These are phyloP conservation scores for Arabis alpina DNA, from an alignment of 345 rosid species.

Conservation along the genomic window DNA sequence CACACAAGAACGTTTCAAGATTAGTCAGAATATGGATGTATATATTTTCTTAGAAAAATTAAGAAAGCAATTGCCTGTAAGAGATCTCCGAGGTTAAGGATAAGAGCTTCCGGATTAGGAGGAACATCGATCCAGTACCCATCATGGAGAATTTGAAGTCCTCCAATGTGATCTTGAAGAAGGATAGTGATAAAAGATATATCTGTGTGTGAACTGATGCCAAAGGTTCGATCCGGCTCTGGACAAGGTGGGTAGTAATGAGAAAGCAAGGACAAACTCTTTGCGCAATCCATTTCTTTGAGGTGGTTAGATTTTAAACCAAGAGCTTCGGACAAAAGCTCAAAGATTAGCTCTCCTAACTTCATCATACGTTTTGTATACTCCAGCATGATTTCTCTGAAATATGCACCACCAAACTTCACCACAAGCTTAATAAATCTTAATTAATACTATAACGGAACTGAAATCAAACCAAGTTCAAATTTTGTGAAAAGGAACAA, in stretches of 20 bases:
- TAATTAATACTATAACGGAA: background rate
- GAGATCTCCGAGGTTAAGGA: conserved; percentile 59
- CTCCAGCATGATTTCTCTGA: conserved; percentile 47
- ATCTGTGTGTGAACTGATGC: conserved; percentile 50
- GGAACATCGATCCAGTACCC: conserved; percentile 57
- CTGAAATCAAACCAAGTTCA: too few species aligned
- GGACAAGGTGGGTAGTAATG: conserved; percentile 66
- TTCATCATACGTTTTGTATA: conserved; percentile 44
- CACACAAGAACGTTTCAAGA: background rate
- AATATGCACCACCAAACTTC: background rate
- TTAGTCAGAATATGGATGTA: conserved; percentile 3
- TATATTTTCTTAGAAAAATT: background rate
- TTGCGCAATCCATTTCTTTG: conserved; percentile 43
- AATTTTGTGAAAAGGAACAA: too few species aligned
- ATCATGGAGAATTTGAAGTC: conserved; percentile 55
- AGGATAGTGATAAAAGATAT: conserved; percentile 55
- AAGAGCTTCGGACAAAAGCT: conserved; percentile 59
- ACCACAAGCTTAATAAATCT: background rate
- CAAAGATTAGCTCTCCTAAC: conserved; percentile 46
- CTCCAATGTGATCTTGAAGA: conserved; percentile 60
- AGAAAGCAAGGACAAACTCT: conserved; percentile 42
- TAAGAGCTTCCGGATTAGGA: conserved; percentile 49
- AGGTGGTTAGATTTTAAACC: conserved; percentile 49
- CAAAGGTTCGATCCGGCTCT: conserved; percentile 53
- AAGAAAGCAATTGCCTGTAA: conserved; percentile 46